These are phyloP conservation scores for Blastobotrys muscicola DNA, from an alignment of 805 yeast genomes.

Conservation along the genomic window DNA sequence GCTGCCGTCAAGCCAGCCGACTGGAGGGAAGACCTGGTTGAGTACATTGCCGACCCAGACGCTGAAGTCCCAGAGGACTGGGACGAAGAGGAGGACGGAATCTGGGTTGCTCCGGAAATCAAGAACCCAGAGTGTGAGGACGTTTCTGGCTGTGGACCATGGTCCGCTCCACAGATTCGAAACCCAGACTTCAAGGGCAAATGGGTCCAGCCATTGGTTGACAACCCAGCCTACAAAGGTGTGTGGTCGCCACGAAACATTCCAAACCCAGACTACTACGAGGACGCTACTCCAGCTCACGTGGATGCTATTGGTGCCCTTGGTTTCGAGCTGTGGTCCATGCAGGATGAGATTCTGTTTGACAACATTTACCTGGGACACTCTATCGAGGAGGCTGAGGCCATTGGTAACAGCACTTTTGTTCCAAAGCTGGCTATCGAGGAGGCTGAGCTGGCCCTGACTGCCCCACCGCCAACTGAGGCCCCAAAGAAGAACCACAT, in stretches of 20 bases:
- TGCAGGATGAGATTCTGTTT: slow-evolving; percentile 64
- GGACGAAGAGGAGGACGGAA: slow-evolving; percentile 88
- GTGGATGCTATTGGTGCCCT: slow-evolving; percentile 65
- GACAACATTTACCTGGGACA: slow-evolving; percentile 84
- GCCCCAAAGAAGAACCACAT: slow-evolving; percentile 15
- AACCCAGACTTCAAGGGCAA: slow-evolving; percentile 71
- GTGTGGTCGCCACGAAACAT: slow-evolving; percentile 62
- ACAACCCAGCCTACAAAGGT: slow-evolving; percentile 73
- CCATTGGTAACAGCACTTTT: slow-evolving; percentile 70
- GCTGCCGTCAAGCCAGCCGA: slow-evolving; percentile 57
- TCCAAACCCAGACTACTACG: slow-evolving; percentile 60
- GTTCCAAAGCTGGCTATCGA: slow-evolving; percentile 30
- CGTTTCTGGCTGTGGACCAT: slow-evolving; percentile 61
- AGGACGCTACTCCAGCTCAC: slow-evolving; percentile 48
- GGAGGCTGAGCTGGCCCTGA: slow-evolving; percentile 17
- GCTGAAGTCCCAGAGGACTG: slow-evolving; percentile 65
- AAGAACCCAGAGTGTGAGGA: slow-evolving; percentile 63
- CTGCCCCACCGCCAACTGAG: slow-evolving; percentile 17
- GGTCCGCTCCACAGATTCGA: slow-evolving; percentile 57
- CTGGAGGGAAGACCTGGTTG: slow-evolving; percentile 64
- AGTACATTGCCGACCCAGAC: slow-evolving; percentile 55
- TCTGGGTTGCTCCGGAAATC: slow-evolving; percentile 64
- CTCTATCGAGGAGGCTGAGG: slow-evolving; percentile 74
- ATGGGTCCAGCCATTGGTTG: slow-evolving; percentile 61
- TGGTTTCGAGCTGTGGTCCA: slow-evolving; percentile 87